These are phyloP conservation scores for Peronosclerospora sorghi DNA, from an alignment of 352 stramenopile species.

Conservation along the genomic window DNA sequence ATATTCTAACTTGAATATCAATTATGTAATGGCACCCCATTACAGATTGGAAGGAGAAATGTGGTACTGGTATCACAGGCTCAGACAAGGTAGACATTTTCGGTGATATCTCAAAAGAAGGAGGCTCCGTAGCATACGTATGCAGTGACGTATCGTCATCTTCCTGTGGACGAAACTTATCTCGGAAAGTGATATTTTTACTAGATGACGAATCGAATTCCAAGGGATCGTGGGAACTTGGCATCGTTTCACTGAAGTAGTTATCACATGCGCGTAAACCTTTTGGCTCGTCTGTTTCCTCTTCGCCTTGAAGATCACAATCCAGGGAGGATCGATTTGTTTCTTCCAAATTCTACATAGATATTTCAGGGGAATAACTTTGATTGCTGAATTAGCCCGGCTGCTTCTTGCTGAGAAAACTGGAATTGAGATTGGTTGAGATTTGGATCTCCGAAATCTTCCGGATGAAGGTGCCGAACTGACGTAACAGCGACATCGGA, in stretches of 20 bases:
- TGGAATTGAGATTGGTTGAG: slow-evolving; percentile 6
- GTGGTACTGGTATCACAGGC: slow-evolving; percentile 1
- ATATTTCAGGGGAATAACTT: slow-evolving; percentile 11
- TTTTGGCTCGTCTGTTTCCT: slow-evolving; percentile 8
- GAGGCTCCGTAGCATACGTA: not conserved
- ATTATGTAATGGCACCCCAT: too few species aligned
- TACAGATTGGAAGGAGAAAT: not conserved
- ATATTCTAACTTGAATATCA: too few species aligned
- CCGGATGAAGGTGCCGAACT: too few species aligned
- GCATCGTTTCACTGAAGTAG: slow-evolving; percentile 30
- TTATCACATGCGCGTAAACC: slow-evolving; percentile 20
- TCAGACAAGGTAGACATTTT: not conserved
- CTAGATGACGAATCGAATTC: too few species aligned
- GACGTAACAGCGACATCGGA: slow-evolving; percentile 3
- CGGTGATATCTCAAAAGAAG: not conserved
- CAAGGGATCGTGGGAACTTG: slow-evolving; percentile 15
- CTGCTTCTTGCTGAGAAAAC: slow-evolving; percentile 1
- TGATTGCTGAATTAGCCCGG: slow-evolving; percentile 1
- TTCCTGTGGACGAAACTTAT: slow-evolving; percentile 5
- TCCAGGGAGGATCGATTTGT: slow-evolving; percentile 12
- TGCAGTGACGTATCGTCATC: slow-evolving; percentile 2
- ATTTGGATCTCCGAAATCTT: slow-evolving; percentile 9
- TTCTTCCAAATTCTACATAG: slow-evolving; percentile 9
- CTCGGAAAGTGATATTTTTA: too few species aligned
- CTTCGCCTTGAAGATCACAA: slow-evolving; percentile 2